These are phyloP conservation scores for Aspergillus sp. DNA, from an alignment of 2,329 filamentous ascomycete species.

Conservation along the genomic window DNA sequence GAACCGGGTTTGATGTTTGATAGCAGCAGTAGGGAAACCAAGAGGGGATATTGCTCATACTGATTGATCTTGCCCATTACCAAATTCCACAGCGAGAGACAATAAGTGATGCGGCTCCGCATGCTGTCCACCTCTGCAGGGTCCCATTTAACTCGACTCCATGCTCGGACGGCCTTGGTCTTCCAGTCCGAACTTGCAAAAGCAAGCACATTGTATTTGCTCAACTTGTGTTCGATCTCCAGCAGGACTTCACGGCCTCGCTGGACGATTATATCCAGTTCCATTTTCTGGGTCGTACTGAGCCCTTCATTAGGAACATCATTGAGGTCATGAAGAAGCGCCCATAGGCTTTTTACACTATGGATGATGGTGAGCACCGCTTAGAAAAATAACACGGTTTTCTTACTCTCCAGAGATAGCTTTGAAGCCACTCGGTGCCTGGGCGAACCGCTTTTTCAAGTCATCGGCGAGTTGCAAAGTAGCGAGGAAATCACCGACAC, in stretches of 20 bases:
- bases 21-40: background rate
- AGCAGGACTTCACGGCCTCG: too few species aligned
- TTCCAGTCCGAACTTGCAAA: background rate
- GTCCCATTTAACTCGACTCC: background rate
- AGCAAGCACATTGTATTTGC: background rate
- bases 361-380: too few species aligned
- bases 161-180: background rate
- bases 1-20: fast-evolving
- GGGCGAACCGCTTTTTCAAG: background rate
- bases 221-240: too few species aligned
- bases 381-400: too few species aligned
- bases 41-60: background rate
- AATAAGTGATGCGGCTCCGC: background rate
- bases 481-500: background rate
- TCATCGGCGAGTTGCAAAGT: background rate
- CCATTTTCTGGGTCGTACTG: too few species aligned
- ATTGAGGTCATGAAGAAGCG: too few species aligned
- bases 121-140: background rate
- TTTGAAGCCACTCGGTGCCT: background rate
- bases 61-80: background rate
- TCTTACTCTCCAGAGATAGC: background rate
- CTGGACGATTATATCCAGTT: too few species aligned
- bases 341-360: too few species aligned
- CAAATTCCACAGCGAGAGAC: background rate
- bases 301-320: too few species aligned